Conservation (phyloP, 495 filamentous ascomycete genomes). For the Lindgomyces ingoldianus region DNA sequence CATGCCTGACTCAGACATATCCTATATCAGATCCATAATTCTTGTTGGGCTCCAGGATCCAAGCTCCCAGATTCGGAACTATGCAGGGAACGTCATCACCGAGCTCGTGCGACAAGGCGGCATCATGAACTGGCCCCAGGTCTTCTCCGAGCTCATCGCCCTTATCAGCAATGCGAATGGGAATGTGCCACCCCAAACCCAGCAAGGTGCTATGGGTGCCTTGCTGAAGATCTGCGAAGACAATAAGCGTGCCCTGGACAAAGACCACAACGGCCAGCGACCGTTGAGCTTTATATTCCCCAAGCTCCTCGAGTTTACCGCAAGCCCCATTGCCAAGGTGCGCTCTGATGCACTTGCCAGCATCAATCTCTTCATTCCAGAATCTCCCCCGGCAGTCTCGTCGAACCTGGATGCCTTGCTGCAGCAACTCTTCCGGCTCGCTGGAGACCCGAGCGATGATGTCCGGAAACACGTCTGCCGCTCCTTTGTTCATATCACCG, state of each 20-base stretch:
- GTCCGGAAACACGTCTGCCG: constrained; percentile 90
- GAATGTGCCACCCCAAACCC: constrained; percentile 64
- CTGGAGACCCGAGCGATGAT: constrained; percentile 71
- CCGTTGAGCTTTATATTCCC: constrained; percentile 88
- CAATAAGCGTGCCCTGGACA: constrained; percentile 81
- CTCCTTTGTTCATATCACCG: constrained; percentile 87
- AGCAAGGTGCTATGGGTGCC: constrained; percentile 92
- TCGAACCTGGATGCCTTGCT: constrained; percentile 76
- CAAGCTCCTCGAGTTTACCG: constrained; percentile 83
- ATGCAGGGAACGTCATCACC: constrained; percentile 93
- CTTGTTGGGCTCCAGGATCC: constrained; percentile 78
- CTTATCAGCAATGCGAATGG: constrained; percentile 73
- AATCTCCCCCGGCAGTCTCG: constrained; percentile 74
- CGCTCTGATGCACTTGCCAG: constrained; percentile 74
- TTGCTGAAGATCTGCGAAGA: constrained; percentile 96
- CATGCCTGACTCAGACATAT: constrained; percentile 67
- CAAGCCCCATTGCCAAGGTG: constrained; percentile 70
- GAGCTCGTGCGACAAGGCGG: constrained; percentile 85
- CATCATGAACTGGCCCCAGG: constrained; percentile 85
- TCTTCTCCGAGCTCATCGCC: constrained; percentile 75
- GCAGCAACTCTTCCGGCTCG: constrained; percentile 75
- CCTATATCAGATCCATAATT: constrained; percentile 76
- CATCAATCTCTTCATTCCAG: constrained; percentile 88
- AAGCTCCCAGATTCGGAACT: constrained; percentile 78
- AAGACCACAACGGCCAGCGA: constrained; percentile 79